A percentile compares a stretch with the other conserved stretches of the same genome.
Conservation (phyloP, 78 protist species). For the Dictyostelium capitatum region DNA sequence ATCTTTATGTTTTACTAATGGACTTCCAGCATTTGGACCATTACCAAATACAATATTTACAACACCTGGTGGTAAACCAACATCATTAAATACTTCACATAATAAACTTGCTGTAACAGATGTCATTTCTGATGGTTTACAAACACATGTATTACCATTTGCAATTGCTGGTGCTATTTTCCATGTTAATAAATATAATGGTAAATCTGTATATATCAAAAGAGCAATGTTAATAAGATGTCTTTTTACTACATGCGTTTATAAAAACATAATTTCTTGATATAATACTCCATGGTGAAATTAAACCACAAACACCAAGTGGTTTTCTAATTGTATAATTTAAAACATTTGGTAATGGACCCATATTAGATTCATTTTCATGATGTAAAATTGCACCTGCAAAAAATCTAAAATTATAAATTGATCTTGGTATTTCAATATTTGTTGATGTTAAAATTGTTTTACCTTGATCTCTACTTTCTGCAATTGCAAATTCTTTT, state of each 20-base stretch:
- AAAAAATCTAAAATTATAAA: constrained; percentile 84
- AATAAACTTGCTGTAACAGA: constrained; percentile 88
- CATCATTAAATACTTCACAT: constrained; percentile 59
- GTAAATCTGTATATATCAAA: constrained; percentile 83
- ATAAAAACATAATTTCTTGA: no score
- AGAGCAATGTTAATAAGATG: no score
- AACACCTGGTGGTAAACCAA: constrained; percentile 91
- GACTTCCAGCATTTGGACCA: constrained; percentile 78
- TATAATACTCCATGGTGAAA: constrained; percentile 94
- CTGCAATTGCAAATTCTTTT: constrained; percentile 84
- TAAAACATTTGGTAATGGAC: constrained; percentile 55
- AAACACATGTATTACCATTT: constrained; percentile 85
- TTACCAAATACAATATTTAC: constrained; percentile 90
- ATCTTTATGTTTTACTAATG: constrained; percentile 83
- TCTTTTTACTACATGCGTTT: no score
- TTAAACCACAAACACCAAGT: constrained; percentile 91
- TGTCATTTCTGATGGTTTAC: constrained; percentile 93
- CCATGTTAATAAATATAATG: constrained; percentile 94
- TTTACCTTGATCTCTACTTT: constrained; percentile 87
- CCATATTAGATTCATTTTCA: constrained; percentile 21
- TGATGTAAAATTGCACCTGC: constrained; percentile 84
- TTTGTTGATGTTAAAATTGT: constrained; percentile 78
- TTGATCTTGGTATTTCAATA: constrained; percentile 88
- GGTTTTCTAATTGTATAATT: constrained; percentile 86
- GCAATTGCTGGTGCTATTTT: constrained; percentile 96